A percentile compares a stretch with the other conserved stretches of the same genome.
Evolutionary conservation across 2,329 filamentous ascomycete species (phyloP).

Genomic region (Sclerotinia borealis): DNA sequence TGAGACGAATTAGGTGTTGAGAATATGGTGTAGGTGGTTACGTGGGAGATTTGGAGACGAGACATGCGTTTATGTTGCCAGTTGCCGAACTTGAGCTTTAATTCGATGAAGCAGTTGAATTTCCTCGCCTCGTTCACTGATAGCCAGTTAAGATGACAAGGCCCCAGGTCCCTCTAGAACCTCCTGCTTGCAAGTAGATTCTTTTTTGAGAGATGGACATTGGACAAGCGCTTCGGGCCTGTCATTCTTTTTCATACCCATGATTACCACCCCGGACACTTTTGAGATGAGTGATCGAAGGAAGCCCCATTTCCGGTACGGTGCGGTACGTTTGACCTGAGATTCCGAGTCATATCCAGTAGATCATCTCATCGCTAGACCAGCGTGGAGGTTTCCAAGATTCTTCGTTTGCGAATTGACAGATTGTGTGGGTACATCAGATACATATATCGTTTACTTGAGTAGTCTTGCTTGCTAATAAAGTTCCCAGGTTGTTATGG

Average conservation of each 20-base stretch:
- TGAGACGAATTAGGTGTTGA: conserved; percentile 8
- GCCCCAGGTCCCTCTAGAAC: conserved; percentile 7
- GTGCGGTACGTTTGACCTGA: background rate
- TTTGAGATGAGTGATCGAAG: conserved; percentile 11
- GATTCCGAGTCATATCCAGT: conserved; percentile 1
- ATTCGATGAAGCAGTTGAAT: conserved; percentile 13
- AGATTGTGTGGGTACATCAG: conserved; percentile 10
- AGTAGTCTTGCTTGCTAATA: background rate
- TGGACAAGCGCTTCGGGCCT: conserved; percentile 5
- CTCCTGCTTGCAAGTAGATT: background rate
- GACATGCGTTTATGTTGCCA: conserved; percentile 12
- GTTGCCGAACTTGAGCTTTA: conserved; percentile 11
- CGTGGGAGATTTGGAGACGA: conserved; percentile 10
- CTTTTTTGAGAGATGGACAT: background rate
- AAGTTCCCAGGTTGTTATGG: background rate
- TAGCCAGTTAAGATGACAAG: conserved; percentile 8
- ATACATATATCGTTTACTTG: conserved; percentile 10
- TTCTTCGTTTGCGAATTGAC: conserved; percentile 12
- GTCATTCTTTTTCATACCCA: conserved; percentile 4
- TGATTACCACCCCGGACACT: background rate
- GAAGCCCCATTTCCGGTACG: background rate
- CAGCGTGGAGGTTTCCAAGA: conserved; percentile 3
- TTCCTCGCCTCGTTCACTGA: conserved; percentile 10
- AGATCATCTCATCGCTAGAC: conserved; percentile 6
- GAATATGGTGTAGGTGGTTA: conserved; percentile 4